Base-by-base conservation (phyloP, 441 rosid species). In the Populus hybrid region DNA sequence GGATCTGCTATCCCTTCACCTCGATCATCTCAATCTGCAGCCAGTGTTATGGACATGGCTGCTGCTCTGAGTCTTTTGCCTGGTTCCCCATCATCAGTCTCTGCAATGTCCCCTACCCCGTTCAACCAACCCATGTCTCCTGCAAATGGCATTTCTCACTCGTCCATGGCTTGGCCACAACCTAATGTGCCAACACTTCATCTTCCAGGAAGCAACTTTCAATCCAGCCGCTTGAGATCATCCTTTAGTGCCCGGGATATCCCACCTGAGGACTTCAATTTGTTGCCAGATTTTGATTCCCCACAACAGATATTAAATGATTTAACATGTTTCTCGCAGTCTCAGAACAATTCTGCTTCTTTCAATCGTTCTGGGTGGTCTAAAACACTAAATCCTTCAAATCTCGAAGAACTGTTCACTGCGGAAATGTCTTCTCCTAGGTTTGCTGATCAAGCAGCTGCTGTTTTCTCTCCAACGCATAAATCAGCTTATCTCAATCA, bases 141-240 rank as follows among this genome's bases (percentile, higher is more conserved):
- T 10, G 70, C 81, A 2, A 81, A 78, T 73, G 79, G 84, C 20
- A 67, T 75, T 40, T 50, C 82, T 7, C 89, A 79, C 21, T 80
- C 89, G 66, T 73, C 86, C 38, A 80, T 78, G 57, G 81, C 79
- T 10, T 82, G 89, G 91, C 83, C 90, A 6, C 93, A 90, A 70
- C 88, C 88, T 64, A 89, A 88, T 71, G 86, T 88, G 11, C 90
- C 93, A 0, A 82, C 80, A 4, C 89, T 90, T 74, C 86, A 86
- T 76, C 92, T 90, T 42, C 83, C 90, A 9, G 87, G 86, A 38
- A 82, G 85, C 79, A 84, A 83, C 70, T 75, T 85, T 73, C 92
- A 89, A 69, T 87, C 90, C 32, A 89, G 92, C 67, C 86, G 93
- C 61, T 59, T 90, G 87, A 86, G 91, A 80, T 87, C 90, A 50